A percentile compares a stretch with the other conserved stretches of the same genome.
These are phyloP conservation scores for Balansia obtecta DNA, from an alignment of 2,329 filamentous ascomycete genomes.

Conservation along the genomic window DNA sequence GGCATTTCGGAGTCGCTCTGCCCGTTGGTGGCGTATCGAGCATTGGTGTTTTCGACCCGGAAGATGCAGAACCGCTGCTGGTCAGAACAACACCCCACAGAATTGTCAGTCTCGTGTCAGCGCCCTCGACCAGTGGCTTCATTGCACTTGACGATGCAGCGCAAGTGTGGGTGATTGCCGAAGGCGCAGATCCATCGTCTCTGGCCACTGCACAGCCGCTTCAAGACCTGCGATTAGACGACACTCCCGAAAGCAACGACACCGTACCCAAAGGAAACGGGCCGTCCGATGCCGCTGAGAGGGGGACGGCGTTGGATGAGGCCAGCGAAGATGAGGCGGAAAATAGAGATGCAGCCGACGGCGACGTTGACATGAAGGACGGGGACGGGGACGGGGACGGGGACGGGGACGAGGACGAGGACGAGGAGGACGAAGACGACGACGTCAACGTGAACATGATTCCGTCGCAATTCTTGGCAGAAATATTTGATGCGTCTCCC, in stretches of 20 bases:
- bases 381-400: slow-evolving; percentile 26
- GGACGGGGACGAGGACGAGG: slow-evolving; percentile 19
- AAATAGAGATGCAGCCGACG: slow-evolving; percentile 24
- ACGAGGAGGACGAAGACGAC: slow-evolving; percentile 23
- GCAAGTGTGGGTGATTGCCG: slow-evolving; percentile 51
- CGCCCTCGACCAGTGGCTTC: slow-evolving; percentile 56
- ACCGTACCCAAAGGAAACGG: too few relatives aligned
- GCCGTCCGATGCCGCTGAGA: slow-evolving; percentile 22
- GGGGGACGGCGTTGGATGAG: slow-evolving; percentile 29
- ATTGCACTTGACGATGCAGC: slow-evolving; percentile 64
- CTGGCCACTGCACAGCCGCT: slow-evolving; percentile 42
- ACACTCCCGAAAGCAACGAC: slow-evolving; percentile 10
- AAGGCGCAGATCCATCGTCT: slow-evolving; percentile 43
- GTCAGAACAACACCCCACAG: slow-evolving; percentile 42
- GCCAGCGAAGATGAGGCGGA: slow-evolving; percentile 29
- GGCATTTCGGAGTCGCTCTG: slow-evolving; percentile 54
- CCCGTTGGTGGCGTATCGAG: slow-evolving; percentile 34
- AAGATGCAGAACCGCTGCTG: slow-evolving; percentile 45
- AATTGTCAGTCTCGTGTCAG: slow-evolving; percentile 55
- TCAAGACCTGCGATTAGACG: slow-evolving; percentile 38
- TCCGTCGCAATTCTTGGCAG: slow-evolving; percentile 52
- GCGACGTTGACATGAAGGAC: slow-evolving; percentile 30
- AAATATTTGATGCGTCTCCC: slow-evolving; percentile 58
- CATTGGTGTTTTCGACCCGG: slow-evolving; percentile 55
- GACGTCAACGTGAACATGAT: slow-evolving; percentile 49